Evolutionary conservation across 164 flowering plant genomes (phyloP), one percentile per base, ranked within the genome.

Genomic region (Cinnamomum chago): DNA sequence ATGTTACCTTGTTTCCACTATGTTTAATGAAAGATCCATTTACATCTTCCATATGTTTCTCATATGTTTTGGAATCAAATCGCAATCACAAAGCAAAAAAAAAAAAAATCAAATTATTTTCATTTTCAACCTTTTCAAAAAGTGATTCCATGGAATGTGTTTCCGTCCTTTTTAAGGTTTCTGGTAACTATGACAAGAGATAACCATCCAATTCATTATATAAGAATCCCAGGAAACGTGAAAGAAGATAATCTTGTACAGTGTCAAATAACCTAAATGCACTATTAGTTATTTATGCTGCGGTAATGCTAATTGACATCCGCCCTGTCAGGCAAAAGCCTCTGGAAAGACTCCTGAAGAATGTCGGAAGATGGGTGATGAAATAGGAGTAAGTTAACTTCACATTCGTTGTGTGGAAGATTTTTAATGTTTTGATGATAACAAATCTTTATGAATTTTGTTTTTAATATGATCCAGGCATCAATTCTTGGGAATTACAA

Each of bases 281-380:
- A 40, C 2, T 40, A 40, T 40, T 40, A 9, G 47, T 40, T 40
- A 40, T 40, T 40, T 40, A 7, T 40, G 47, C 11, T 40, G 47
- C 2, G 25, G 13, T 69, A 50, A 65, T n/a, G 50, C 65, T 24
- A n/a, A 14, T 70, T 28, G 51, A 28, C 75, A 2, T 72, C 12
- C 50, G 24, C 15, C 47, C 23, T 66, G 79, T 69, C 89, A 95
- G 98, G 98, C 93, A 67, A 95, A 95, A 87, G 95, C 98, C 77
- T 89, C 91, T 79, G 98, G 98, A 77, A 88, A 75, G 78, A 86
- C 90, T 69, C 81, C 92, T 75, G 81, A 80, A 69, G 91, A 88
- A n/a, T 89, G 72, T 73, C 83, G 58, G 62, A 79, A 84, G 78
- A 81, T 80, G 85, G 97, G 97, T 64, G 84, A 92, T 84, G 91